A percentile compares a stretch with the other conserved stretches of the same genome.
Evolutionary conservation across 192 early-diverging fungal genomes (phyloP).

Genomic region (Coemansia brasiliensis): DNA sequence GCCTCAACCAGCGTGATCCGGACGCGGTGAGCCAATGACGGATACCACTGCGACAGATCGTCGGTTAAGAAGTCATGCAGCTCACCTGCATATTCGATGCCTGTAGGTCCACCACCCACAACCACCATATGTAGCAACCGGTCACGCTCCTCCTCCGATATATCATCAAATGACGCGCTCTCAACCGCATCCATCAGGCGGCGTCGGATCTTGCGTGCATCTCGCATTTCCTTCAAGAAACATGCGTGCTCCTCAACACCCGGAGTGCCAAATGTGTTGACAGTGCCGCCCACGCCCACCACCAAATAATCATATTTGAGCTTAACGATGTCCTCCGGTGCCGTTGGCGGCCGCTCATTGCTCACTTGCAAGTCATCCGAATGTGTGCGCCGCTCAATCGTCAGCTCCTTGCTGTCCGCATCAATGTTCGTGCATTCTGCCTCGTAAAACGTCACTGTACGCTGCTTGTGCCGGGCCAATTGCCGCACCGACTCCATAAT

Average conservation of each 20-base stretch:
- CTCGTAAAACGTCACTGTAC: constrained; percentile 84
- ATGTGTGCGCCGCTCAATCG: constrained; percentile 65
- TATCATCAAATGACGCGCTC: constrained; percentile 66
- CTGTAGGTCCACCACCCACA: constrained; percentile 87
- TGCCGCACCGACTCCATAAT: constrained; percentile 82
- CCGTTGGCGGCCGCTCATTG: constrained; percentile 56
- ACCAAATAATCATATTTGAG: constrained; percentile 81
- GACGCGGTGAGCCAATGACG: constrained; percentile 63
- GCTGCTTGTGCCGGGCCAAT: constrained; percentile 82
- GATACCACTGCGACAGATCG: constrained; percentile 75
- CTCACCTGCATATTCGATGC: constrained; percentile 72
- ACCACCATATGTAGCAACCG: constrained; percentile 78
- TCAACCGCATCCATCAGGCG: constrained; percentile 81
- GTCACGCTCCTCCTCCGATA: constrained; percentile 63
- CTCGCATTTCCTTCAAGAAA: constrained; percentile 82
- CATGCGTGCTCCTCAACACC: constrained; percentile 83
- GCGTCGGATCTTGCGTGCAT: constrained; percentile 81
- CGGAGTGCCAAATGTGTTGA: constrained; percentile 82
- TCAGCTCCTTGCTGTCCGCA: constrained; percentile 73
- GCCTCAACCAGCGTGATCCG: constrained; percentile 78
- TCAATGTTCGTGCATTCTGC: constrained; percentile 90
- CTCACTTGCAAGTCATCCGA: constrained; percentile 58
- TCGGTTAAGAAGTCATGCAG: constrained; percentile 83
- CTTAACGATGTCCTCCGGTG: constrained; percentile 11
- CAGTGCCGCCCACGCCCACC: constrained; percentile 75